Conservation (phyloP, 805 yeast genomes). For the Candida taoyuanica region DNA sequence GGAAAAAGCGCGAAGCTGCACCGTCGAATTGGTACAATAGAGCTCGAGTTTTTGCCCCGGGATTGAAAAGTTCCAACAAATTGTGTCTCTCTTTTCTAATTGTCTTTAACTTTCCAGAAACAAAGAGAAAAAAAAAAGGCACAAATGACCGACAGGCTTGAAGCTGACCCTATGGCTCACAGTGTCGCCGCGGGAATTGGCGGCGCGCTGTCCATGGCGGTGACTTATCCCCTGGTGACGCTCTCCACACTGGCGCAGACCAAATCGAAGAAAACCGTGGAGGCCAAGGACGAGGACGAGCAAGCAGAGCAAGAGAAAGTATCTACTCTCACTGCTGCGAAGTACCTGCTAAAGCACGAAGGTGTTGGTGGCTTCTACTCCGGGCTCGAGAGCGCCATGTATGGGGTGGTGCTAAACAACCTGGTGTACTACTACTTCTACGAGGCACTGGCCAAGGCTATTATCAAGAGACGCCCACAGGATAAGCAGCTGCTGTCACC, state of each 20-base stretch:
- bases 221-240: constrained; percentile 87
- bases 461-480: constrained; percentile 29
- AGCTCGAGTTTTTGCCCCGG: too few species aligned
- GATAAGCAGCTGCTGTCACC: constrained; percentile 19
- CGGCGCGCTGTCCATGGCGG: constrained; percentile 80
- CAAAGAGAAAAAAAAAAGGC: too few species aligned
- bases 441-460: constrained; percentile 56
- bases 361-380: constrained; percentile 71
- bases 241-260: constrained; percentile 87
- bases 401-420: constrained; percentile 83
- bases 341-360: constrained; percentile 47
- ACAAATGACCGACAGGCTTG: constrained; percentile 23
- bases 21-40: too few species aligned
- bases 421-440: constrained; percentile 89
- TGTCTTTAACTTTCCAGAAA: too few species aligned
- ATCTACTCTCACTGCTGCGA: constrained; percentile 35
- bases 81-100: too few species aligned
- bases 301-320: constrained; percentile 20
- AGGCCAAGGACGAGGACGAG: constrained; percentile 5
- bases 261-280: constrained; percentile 29
- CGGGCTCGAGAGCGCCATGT: constrained; percentile 83
- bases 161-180: constrained; percentile 48
- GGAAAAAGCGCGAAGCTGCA: too few species aligned
- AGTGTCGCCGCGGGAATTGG: constrained; percentile 96
- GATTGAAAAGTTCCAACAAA: too few species aligned